phyloP scores from a whole-genome alignment of 2,329 filamentous ascomycete species.

The Fusarium keratoplasticum region DNA sequence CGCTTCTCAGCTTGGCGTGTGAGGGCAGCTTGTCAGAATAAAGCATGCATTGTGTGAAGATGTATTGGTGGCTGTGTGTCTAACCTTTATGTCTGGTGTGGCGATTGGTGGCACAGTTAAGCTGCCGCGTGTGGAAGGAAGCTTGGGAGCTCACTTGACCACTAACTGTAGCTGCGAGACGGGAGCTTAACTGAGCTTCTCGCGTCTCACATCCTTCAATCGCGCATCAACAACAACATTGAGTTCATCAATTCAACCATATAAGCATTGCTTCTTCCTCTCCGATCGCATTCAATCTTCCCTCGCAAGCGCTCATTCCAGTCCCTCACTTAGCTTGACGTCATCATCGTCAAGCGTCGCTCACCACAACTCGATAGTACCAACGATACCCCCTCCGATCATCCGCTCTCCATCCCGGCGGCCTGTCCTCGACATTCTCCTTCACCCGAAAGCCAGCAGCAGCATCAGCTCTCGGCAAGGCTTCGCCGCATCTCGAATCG shows the following conservation, averaged over 20 bases:
- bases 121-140: slow-evolving; percentile 3
- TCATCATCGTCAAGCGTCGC: slow-evolving; percentile 19
- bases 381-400: slow-evolving; percentile 38
- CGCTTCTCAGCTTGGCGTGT: slow-evolving; percentile 34
- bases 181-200: slow-evolving; percentile 33
- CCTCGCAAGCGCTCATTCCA: neutral
- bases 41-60: neutral
- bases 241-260: slow-evolving; percentile 11
- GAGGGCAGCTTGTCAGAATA: slow-evolving; percentile 4
- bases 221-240: slow-evolving; percentile 14
- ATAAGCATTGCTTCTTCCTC: neutral
- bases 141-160: slow-evolving; percentile 36
- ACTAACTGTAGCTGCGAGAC: neutral
- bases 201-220: slow-evolving; percentile 19
- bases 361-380: slow-evolving; percentile 37
- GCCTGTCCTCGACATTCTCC: slow-evolving; percentile 42
- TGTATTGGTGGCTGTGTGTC: too few relatives aligned
- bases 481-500: slow-evolving; percentile 50
- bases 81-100: slow-evolving; percentile 6
- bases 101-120: neutral
- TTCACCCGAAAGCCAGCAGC: slow-evolving; percentile 34
- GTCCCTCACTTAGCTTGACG: slow-evolving; percentile 12
- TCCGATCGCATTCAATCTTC: neutral
- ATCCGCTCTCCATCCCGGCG: slow-evolving; percentile 39
- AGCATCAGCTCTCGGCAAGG: slow-evolving; percentile 35